These are phyloP conservation scores for Pholiota microspora DNA, from an alignment of 768 basidiomycete genomes.

Conservation along the genomic window DNA sequence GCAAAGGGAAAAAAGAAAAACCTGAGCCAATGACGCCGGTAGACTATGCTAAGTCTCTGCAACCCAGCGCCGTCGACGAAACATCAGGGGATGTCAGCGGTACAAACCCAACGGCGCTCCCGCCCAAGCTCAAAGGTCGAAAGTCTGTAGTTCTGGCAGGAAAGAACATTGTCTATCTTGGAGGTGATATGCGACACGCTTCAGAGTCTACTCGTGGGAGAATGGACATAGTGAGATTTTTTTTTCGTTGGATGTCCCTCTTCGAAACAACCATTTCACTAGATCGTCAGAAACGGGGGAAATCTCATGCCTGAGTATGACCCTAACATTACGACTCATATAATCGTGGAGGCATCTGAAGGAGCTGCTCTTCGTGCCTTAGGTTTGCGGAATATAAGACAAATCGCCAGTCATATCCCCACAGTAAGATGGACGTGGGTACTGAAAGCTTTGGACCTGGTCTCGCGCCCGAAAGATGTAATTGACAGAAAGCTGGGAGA, in stretches of 20 bases:
- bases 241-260: background rate
- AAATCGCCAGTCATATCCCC: conserved; percentile 66
- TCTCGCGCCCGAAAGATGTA: conserved; percentile 22
- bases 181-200: conserved; percentile 56
- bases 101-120: conserved; percentile 16
- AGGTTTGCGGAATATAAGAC: conserved; percentile 44
- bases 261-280: conserved; percentile 3
- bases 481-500: conserved; percentile 31
- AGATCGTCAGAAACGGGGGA: conserved; percentile 69
- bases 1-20: conserved; percentile 35
- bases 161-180: conserved; percentile 55
- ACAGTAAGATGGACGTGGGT: conserved; percentile 68
- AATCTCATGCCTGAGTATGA: conserved; percentile 60
- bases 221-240: conserved; percentile 59
- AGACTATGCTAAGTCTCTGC: conserved; percentile 53
- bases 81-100: conserved; percentile 7
- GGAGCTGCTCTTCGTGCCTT: conserved; percentile 36
- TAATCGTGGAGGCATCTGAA: conserved; percentile 49
- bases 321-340: conserved; percentile 56
- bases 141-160: conserved; percentile 43
- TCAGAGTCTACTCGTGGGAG: conserved; percentile 47
- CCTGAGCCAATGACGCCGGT: conserved; percentile 41
- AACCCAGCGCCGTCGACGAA: conserved; percentile 25
- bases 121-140: conserved; percentile 6
- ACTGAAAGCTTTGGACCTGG: conserved; percentile 33